Base-by-base conservation (phyloP, 2,329 filamentous ascomycete genomes). In the Trichoderma pleuroti region DNA sequence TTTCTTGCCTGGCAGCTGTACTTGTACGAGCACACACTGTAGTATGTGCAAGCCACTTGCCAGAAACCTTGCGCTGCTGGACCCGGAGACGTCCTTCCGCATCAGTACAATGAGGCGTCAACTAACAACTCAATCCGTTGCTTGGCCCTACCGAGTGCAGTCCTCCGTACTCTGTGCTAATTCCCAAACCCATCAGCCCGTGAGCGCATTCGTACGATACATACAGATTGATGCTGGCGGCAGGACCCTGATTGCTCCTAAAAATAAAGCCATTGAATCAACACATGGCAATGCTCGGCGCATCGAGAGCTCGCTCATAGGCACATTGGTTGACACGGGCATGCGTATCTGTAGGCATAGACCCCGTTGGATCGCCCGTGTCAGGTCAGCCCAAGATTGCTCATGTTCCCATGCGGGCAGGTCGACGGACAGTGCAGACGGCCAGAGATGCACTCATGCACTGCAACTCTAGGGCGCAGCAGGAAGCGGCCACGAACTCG, bases 401-500 rank as follows among this genome's bases (percentile, higher is more conserved):
- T 64, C 11, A 24, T 30, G 21, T n/a, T 54, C 30, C 24, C 10
- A 39, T 54, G 54, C 34, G 65, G 39, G 24, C 56, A 34, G 30
- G 56, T 34, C 26, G 4, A 34, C 30, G 18, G 11, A 68, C 21
- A 46, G 26, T n/a, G 30, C 39, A 30, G 52, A 30, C n/a, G 14
- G 24, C 10, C 30, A 57, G 24, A 57, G 24, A 46, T 42, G 34
- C 52, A 49, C 56, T 54, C 28, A 60, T 60, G 54, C 36, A 26
- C 36, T 68, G 49, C 21, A 56, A 59, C 65, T 59, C 60, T 57
- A 52, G 36, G 68, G 42, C 42, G 61, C 49, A 65, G 21, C 61
- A 46, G 9, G 9, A 72, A 65, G 70, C n/a, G 69, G 57, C 68
- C 65, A 65, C 59, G 59, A 59, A 60, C 54, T 18, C 28, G 70